Evolutionary conservation across 2,329 filamentous ascomycete genomes (phyloP).

Genomic region (Ophiosphaerella korrae): DNA sequence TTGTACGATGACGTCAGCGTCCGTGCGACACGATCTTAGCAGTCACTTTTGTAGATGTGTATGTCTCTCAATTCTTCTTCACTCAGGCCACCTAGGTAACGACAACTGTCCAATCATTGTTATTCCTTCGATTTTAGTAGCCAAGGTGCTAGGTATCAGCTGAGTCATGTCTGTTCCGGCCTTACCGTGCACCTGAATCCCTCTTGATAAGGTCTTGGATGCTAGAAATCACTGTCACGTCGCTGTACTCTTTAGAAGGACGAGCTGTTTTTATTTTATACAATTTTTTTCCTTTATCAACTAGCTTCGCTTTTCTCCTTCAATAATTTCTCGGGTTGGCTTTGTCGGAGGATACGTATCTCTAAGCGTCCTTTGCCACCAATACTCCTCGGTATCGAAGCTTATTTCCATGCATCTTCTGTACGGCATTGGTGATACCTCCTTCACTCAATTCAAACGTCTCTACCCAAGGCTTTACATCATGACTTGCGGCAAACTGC

Average conservation of each 20-base stretch:
- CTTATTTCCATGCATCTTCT: conserved; percentile 21
- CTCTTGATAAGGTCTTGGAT: too few relatives aligned
- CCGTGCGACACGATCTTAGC: not conserved
- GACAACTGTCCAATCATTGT: not conserved
- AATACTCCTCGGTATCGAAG: conserved; percentile 27
- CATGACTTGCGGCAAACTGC: conserved; percentile 20
- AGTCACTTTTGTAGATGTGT: too few relatives aligned
- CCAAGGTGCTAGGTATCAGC: not conserved
- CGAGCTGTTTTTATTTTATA: too few relatives aligned
- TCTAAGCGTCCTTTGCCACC: conserved; percentile 12
- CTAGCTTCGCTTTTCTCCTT: too few relatives aligned
- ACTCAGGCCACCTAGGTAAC: not conserved
- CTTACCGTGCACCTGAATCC: too few relatives aligned
- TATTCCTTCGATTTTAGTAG: not conserved
- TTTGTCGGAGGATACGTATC: not conserved
- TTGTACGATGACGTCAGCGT: not conserved
- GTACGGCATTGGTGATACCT: conserved; percentile 21
- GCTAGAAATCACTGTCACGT: too few relatives aligned
- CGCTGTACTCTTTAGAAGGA: too few relatives aligned
- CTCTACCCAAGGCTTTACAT: conserved; percentile 26
- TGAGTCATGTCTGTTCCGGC: too few relatives aligned
- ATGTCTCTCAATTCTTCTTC: too few relatives aligned
- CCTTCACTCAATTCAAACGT: conserved; percentile 25
- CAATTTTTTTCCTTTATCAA: too few relatives aligned
- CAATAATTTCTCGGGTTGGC: too few relatives aligned